Evolutionary conservation across 345 rosid genomes (phyloP).

Genomic region (Lumnitzera racemosa): DNA sequence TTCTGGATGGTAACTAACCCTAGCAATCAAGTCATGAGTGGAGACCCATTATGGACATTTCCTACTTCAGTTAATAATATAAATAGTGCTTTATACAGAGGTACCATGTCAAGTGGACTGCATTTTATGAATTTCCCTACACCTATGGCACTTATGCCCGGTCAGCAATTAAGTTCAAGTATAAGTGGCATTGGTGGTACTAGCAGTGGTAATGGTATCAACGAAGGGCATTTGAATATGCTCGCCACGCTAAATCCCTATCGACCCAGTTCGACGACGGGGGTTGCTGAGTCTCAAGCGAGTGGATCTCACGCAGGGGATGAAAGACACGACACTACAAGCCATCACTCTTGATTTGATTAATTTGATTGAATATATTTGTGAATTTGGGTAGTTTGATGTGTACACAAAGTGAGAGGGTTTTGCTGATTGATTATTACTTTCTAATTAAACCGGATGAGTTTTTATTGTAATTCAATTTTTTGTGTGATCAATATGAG

Average conservation of each 20-base stretch:
- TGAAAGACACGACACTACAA: slow-evolving; percentile 49
- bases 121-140: slow-evolving; percentile 94
- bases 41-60: slow-evolving; percentile 89
- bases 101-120: slow-evolving; percentile 71
- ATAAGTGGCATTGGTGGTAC: slow-evolving; percentile 22
- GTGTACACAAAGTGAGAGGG: slow-evolving; percentile 34
- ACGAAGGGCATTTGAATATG: slow-evolving; percentile 61
- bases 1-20: slow-evolving; percentile 89
- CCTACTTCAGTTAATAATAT: slow-evolving; percentile 63
- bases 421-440: slow-evolving; percentile 13
- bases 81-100: slow-evolving; percentile 59
- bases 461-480: background rate
- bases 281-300: slow-evolving; percentile 57
- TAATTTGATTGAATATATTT: slow-evolving; percentile 25
- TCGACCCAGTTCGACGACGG: slow-evolving; percentile 32
- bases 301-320: slow-evolving; percentile 70
- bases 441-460: slow-evolving; percentile 5
- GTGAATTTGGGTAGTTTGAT: slow-evolving; percentile 7
- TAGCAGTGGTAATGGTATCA: slow-evolving; percentile 24
- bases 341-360: slow-evolving; percentile 35
- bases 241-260: slow-evolving; percentile 65
- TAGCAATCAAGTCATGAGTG: slow-evolving; percentile 52
- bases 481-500: slow-evolving; percentile 5
- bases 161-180: slow-evolving; percentile 62
- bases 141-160: slow-evolving; percentile 70